phyloP scores from a whole-genome alignment of 2,329 filamentous ascomycete species.

The Intubia oerlemansii region DNA sequence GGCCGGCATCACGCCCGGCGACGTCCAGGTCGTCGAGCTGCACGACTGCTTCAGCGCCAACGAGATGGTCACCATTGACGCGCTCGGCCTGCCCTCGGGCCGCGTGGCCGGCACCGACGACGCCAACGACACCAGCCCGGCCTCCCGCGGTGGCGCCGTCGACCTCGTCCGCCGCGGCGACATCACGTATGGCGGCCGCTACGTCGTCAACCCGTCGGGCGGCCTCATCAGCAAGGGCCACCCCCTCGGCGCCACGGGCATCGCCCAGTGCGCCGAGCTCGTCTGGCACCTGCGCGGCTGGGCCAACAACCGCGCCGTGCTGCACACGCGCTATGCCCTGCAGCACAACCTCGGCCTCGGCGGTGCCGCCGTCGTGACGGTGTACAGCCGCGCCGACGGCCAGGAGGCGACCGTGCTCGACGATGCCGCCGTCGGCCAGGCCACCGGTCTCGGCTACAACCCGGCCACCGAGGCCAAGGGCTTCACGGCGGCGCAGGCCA shows the following conservation, averaged over 20 bases:
- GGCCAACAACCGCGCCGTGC: conserved; percentile 70
- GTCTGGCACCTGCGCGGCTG: conserved; percentile 91
- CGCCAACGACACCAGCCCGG: too few species aligned
- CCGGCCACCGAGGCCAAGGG: conserved; percentile 77
- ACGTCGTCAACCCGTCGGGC: conserved; percentile 81
- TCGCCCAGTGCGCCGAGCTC: conserved; percentile 86
- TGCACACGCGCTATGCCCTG: conserved; percentile 48
- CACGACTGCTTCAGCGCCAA: conserved; percentile 97
- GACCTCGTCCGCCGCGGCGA: conserved; percentile 72
- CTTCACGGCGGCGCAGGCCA: conserved; percentile 59
- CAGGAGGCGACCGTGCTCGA: conserved; percentile 36
- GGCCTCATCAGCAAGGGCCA: conserved; percentile 94
- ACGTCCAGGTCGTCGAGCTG: conserved; percentile 72
- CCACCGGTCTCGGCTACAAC: conserved; percentile 65
- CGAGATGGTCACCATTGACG: conserved; percentile 79
- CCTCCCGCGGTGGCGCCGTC: conserved; percentile 58
- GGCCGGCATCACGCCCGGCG: conserved; percentile 43
- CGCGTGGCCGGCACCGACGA: conserved; percentile 52
- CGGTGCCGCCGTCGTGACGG: conserved; percentile 73
- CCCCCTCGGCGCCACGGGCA: conserved; percentile 79
- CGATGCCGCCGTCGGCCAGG: conserved; percentile 40
- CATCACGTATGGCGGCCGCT: conserved; percentile 73
- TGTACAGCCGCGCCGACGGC: conserved; percentile 72
- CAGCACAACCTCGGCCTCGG: conserved; percentile 90
- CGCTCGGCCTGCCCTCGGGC: conserved; percentile 52